A percentile compares a stretch with the other conserved stretches of the same genome.
Evolutionary conservation across 2,329 filamentous ascomycete species (phyloP).

Genomic region (Aaosphaeria arxii): DNA sequence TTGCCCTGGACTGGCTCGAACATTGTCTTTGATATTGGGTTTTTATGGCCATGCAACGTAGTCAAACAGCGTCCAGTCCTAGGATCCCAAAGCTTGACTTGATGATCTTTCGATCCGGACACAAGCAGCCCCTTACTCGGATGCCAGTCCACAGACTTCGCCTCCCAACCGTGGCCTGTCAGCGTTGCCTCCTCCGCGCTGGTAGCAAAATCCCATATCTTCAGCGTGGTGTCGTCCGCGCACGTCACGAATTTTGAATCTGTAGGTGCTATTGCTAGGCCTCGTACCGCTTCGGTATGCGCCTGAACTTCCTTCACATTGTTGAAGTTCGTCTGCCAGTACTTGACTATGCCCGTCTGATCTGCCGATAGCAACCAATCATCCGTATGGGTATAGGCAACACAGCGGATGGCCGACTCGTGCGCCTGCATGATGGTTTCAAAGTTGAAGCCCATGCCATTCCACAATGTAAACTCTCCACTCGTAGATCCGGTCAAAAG

Average conservation of each 20-base stretch:
- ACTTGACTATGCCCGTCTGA: conserved; percentile 93
- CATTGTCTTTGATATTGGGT: conserved; percentile 87
- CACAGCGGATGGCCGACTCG: conserved; percentile 78
- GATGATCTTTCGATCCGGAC: conserved; percentile 94
- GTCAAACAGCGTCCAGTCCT: conserved; percentile 84
- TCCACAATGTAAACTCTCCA: conserved; percentile 98
- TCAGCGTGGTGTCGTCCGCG: conserved; percentile 87
- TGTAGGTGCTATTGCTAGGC: conserved; percentile 88
- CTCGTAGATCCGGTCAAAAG: conserved; percentile 92
- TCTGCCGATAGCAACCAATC: conserved; percentile 97
- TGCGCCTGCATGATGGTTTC: conserved; percentile 99
- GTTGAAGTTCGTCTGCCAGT: conserved; percentile 99
- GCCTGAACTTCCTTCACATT: conserved; percentile 94
- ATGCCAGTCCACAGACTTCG: conserved; percentile 97
- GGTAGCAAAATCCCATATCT: conserved; percentile 93
- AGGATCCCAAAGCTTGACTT: conserved; percentile 98
- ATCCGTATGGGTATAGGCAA: conserved; percentile 89
- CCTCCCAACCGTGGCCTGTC: conserved; percentile 96
- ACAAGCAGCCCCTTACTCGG: conserved; percentile 90
- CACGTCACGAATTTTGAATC: conserved; percentile 96
- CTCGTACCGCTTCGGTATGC: conserved; percentile 84
- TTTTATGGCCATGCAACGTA: conserved; percentile 94
- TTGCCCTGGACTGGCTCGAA: conserved; percentile 85
- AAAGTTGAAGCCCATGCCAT: conserved; percentile 98
- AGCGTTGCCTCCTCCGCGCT: conserved; percentile 80